Conservation (phyloP, 768 basidiomycete genomes). For the Panellus pusillus region DNA sequence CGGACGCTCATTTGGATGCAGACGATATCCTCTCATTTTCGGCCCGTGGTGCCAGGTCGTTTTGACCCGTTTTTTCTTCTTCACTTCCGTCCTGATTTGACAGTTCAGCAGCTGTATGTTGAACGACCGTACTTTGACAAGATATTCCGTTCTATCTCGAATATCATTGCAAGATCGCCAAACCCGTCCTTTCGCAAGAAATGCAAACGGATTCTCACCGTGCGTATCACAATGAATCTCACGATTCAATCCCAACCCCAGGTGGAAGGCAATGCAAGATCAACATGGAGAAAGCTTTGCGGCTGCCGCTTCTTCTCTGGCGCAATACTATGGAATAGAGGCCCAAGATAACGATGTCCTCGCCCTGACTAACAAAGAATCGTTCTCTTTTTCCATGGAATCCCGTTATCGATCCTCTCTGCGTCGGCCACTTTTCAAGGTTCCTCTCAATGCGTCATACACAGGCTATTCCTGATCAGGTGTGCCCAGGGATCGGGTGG, state of each 20-base stretch:
- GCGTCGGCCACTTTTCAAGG: constrained; percentile 49
- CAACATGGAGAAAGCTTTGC: constrained; percentile 28
- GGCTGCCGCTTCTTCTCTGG: constrained; percentile 30
- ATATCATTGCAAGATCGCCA: constrained; percentile 54
- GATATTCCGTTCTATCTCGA: constrained; percentile 49
- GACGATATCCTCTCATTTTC: constrained; percentile 78
- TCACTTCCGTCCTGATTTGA: constrained; percentile 1
- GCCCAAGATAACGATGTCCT: constrained; percentile 5
- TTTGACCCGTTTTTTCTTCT: constrained; percentile 9
- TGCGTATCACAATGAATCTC: constrained; percentile 23
- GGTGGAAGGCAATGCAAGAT: constrained; percentile 28
- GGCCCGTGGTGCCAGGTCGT: constrained; percentile 65
- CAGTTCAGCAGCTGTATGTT: constrained; percentile 53
- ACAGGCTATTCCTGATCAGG: constrained; percentile 14
- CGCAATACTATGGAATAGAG: constrained; percentile 25
- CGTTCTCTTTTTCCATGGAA: constrained; percentile 43
- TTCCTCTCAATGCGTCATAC: constrained; percentile 24
- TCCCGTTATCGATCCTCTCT: constrained; percentile 42
- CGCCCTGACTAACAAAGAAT: constrained; percentile 34
- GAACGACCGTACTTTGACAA: constrained; percentile 51
- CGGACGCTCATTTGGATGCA: constrained; percentile 27
- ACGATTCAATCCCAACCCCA: neutral
- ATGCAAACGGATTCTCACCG: constrained; percentile 49
- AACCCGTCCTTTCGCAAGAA: constrained; percentile 45
- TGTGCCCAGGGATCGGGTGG: constrained; percentile 14